Evolutionary conservation across 2,329 filamentous ascomycete species (phyloP), one percentile per base, ranked within the genome.

Genomic region (Cladorrhinum sp.): DNA sequence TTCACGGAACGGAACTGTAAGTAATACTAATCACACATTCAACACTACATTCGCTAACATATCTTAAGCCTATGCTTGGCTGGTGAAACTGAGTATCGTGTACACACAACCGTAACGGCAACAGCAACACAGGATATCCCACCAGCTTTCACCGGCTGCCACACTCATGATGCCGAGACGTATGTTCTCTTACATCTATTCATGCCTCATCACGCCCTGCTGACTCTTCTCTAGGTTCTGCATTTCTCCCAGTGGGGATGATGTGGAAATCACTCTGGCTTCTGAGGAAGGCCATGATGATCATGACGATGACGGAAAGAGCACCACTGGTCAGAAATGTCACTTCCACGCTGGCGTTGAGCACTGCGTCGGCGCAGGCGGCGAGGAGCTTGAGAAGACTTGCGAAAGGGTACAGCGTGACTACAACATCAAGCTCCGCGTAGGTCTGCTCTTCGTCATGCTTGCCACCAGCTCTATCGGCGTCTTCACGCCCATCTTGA

Each of bases 281-380:
- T 55, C 55, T 8, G 59, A 46, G 14, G 62, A 62, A 21, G 55
- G 55, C 9, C 57, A 62, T 18, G 55, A 59, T 20, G 61, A 58
- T n/a, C 52, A 61, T 8, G 57, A 52, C 5, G 24, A 61, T 2
- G 55, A 53, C 2, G 21, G 52, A 42, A 16, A 18, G 2, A 23
- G 30, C 20, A 42, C 70, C 62, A 69, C 66, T 1, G 75, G 73
- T n/a, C 67, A 79, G 64, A 79, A 83, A 67, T 91, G 88, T 66
- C 89, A 92, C 69, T 90, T 88, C 73, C 89, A 92, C 67, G 88
- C 88, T 9, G 88, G 88, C 39, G 86, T 92, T 21, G 86, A 91
- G 64, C 84, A 90, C 67, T 90, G 87, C 65, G 80, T 83, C 12
- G 79, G 81, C 7, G 76, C 71, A 10, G 79, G 79, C 60, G 73